Base-by-base conservation (phyloP, 2,329 filamentous ascomycete species). In the Westerdykella ornata region DNA sequence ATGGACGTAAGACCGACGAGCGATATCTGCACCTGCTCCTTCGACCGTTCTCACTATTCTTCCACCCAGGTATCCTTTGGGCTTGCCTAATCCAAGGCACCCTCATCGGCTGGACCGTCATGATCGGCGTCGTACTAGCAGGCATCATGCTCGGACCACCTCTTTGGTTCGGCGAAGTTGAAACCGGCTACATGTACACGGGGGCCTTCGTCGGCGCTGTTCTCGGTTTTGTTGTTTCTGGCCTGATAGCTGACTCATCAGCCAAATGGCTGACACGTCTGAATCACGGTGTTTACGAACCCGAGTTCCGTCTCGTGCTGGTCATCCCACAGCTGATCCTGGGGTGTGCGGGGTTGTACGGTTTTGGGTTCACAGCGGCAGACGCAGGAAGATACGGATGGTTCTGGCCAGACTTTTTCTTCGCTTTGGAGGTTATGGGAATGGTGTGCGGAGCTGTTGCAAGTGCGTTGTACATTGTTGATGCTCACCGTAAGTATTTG, bases 21-120 rank as follows among this genome's bases (percentile, higher is more conserved):
- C 72, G 68, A 36, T 90, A 90, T 66, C 72, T 75, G 54, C 76
- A 76, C 49, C 71, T 84, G 20, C 66, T 81, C 12, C 62, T 83
- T 12, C 78, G 89, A 0, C 89, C 89, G 0, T 84, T 96, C 43
- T 85, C 86, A 0, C 75, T 96, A 1, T 83, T 94, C 56, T 63
- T 84, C 5, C 89, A 96, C 60, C 89, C 88, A 0, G 86, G 85
- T 6, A 87, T 96, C 52, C 66, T 94, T 31, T 95, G 88, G 88
- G 75, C 76, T 13, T 80, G 77, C 55, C 72, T 96, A 3, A 86
- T 89, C 37, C 89, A 95, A 72, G 89, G 89, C 13, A 80, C 85
- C 4, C 79, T 95, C 59, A 95, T 96, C 57, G 90, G 89, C 49
- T 97, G 90, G 89, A 94, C 89, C 1, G 86, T 96, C 13, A 87